Base-by-base conservation (phyloP, 2,329 filamentous ascomycete genomes). In the Exutisphaerella laricina region DNA sequence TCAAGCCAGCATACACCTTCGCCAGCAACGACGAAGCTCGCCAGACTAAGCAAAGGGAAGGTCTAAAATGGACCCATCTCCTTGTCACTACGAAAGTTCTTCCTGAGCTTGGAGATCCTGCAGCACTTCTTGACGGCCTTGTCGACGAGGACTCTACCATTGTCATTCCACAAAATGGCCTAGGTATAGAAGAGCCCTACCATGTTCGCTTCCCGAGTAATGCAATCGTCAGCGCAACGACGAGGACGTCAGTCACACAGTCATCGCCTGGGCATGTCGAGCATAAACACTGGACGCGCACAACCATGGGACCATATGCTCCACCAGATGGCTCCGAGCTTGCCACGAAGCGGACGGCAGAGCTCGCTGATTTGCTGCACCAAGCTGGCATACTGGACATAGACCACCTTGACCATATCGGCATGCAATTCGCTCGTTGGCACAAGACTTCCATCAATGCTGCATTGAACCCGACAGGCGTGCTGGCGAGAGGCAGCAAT, bases 371-470 rank as follows among this genome's bases (percentile, higher is more conserved):
- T n/a, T 73, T 78, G 63, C 75, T 80, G 60, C 67, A 67, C 9
- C 65, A 75, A n/a, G 82, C 80, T 26, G 76, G 75, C 1, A 77
- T 87, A 50, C 73, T 73, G 45, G 83, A 87, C 61, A 79, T 80
- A 4, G 76, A 80, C 48, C 68, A 74, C 5, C 79, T 82, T 54
- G 72, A 77, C 34, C 80, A 85, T 61, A 67, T 79, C 22, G 81
- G 79, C 46, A 68, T 87, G 33, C 84, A 87, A 63, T 74, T 79
- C 30, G 76, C 86, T 13, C 72, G 83, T 17, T 87, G 83, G 83
- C 82, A 86, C 63, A 87, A 87, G 63, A 77, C 86, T 49, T 82
- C 80, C 55, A 85, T 87, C 69, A 87, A 87, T 62, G 80, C 82
- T 0, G 78, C 80, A 39, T 84, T 86, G 74, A 87, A 87, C 65